Base-by-base conservation (phyloP, 768 basidiomycete genomes). In the Cystofilobasidium macerans region DNA sequence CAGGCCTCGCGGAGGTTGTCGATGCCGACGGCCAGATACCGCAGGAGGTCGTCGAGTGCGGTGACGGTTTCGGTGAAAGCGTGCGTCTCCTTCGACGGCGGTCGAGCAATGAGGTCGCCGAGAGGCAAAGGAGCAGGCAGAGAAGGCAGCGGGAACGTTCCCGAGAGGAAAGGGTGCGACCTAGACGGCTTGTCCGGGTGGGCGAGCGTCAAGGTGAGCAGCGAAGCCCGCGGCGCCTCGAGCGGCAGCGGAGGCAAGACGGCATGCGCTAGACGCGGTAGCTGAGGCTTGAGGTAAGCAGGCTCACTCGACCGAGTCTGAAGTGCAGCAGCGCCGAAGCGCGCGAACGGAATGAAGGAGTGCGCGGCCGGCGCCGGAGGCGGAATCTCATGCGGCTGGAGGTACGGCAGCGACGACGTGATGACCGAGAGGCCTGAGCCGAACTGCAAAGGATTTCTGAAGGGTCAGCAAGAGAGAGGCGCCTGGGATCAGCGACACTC, bases 81-180 rank as follows among this genome's bases (percentile, higher is more conserved):
- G 24, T 32, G 18, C 43, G 26, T 38, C 33, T 58, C 26, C 12
- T 33, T 13, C 12, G 28, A 26, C 12, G 45, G 24, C 1, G 2
- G 3, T n/a, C 35, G 5, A 13, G 32, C 8, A 9, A 9, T 42
- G 6, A 40, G 54, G 12, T 30, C 26, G 6, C 40, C 28, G 16
- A 65, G 57, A 1, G 53, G 8, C 13, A 53, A 40, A 8, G 51
- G 22, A 1, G 38, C 12, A 9, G 53, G 40, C 6, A 45, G 42
- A 26, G 65, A 22, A 16, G 65, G 33, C 1, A 67, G 65, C 1
- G 65, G 65, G 18, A 38, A 67, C 18, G 60, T 43, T 11, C 65
- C 65, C 0, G 65, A 62, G 12, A 67, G 60, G 51, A 61, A 67
- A 0, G 59, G 51, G 7, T 47, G 30, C 1, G 60, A 40, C 28